These are phyloP conservation scores for Stephania yunnanensis DNA, from an alignment of 164 flowering plant species.

Conservation along the genomic window DNA sequence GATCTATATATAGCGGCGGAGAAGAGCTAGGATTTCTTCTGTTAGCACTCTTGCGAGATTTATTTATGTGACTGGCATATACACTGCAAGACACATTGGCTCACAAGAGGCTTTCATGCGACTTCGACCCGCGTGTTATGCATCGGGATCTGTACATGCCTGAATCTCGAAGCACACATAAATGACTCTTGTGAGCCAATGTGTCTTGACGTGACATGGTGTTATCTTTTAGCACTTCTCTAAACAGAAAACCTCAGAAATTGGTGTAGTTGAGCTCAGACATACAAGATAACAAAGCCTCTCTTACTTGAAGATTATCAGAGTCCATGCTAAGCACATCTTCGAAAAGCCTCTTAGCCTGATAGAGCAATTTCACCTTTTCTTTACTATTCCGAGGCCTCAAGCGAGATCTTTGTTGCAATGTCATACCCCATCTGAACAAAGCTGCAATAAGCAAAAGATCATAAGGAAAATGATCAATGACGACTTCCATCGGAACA, in stretches of 20 bases:
- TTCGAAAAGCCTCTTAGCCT: constrained; percentile 79
- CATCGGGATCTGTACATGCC: no score
- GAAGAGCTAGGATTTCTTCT: not conserved
- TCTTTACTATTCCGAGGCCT: constrained; percentile 58
- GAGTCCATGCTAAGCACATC: constrained; percentile 72
- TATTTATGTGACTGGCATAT: not conserved
- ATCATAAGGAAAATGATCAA: not conserved
- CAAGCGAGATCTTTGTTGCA: constrained; percentile 80
- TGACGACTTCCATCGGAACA: not conserved
- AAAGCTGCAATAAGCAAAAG: constrained; percentile 49
- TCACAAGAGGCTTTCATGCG: no score
- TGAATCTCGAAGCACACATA: no score
- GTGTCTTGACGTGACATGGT: not conserved
- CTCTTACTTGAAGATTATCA: constrained; percentile 50
- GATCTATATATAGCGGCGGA: not conserved
- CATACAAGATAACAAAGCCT: constrained; percentile 61
- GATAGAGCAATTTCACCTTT: constrained; percentile 71
- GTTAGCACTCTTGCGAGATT: not conserved
- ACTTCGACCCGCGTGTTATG: no score
- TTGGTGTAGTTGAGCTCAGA: constrained; percentile 47
- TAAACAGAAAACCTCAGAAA: constrained; percentile 7
- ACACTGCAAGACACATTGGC: not conserved
- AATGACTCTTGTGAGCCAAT: not conserved
- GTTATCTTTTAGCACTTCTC: no score
- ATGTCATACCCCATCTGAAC: constrained; percentile 75